Evolutionary conservation across 179 eudicot genomes (phyloP), one percentile per base, ranked within the genome.

Genomic region (Sideroxylon spinosum): DNA sequence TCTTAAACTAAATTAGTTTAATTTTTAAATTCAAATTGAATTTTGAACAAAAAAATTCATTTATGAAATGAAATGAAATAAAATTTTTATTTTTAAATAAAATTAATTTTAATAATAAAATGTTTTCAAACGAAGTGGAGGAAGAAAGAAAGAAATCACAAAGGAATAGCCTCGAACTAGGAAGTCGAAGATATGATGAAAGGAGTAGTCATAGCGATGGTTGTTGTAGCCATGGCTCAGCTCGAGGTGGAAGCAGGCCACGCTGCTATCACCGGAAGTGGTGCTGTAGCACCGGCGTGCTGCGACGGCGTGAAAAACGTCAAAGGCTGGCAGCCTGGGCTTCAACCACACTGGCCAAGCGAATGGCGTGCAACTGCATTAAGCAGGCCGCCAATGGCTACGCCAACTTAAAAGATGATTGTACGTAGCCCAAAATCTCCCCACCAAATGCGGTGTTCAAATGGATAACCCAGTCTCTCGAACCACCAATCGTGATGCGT

Each of bases 391-490:
- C 84, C 25, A 73, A 44, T 53, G 59, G 72, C 37, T 81, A n/a
- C 50, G 6, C 83, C 6, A 59, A 29, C 83, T 52, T 81, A 29
- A 70, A 63, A 17, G 80, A 81, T 1, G 76, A 68, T 12, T n/a
- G n/a, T n/a, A n/a, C n/a, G 80, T 37, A 13, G 83, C 83, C 25
- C 61, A 76, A 53, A 20, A 72, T 52, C 80, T 81, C 37, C 72
- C 80, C 0, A 0, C 17, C 25, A 48, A 76, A 17, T 81, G 80
- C 19, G 64, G 56, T 10, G 83, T 81, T 23, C 65, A 62, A 53
- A 56, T 76, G 25, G 80, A 81, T 78, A 63, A 76, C 28, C 83
- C 83, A 2, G 20, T 81, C 59, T 81, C 83, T 22, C 64, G 76
- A 53, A 76, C 57, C 57, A 71, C 73, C 23, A 55, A 81, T 17